phyloP scores from a whole-genome alignment of 2,329 filamentous ascomycete species.

The Pyricularia sp. region DNA sequence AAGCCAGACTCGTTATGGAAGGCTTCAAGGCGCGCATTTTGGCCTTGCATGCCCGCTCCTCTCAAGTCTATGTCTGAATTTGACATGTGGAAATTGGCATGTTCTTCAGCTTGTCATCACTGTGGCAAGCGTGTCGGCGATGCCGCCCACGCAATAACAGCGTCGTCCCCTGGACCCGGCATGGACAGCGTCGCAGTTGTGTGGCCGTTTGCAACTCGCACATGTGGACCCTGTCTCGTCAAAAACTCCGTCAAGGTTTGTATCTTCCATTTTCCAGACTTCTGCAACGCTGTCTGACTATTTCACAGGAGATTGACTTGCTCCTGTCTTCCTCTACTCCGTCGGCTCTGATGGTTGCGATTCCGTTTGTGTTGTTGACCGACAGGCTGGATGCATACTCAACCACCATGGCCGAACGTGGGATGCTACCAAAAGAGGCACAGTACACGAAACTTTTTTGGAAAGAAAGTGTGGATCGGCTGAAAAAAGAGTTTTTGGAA shows the following conservation, averaged over 20 bases:
- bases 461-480: conserved; percentile 45
- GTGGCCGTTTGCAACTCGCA: conserved; percentile 57
- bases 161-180: conserved; percentile 49
- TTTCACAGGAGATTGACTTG: conserved; percentile 53
- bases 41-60: conserved; percentile 56
- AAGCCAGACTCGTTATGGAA: conserved; percentile 60
- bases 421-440: conserved; percentile 29
- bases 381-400: conserved; percentile 47
- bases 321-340: conserved; percentile 47
- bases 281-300: neutral
- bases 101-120: conserved; percentile 51
- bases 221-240: conserved; percentile 54
- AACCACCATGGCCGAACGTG: conserved; percentile 38
- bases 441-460: conserved; percentile 55
- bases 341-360: conserved; percentile 50
- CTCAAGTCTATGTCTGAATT: conserved; percentile 53
- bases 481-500: conserved; percentile 48
- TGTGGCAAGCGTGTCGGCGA: conserved; percentile 35
- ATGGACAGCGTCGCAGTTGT: conserved; percentile 45
- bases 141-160: conserved; percentile 14
- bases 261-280: conserved; percentile 7
- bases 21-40: conserved; percentile 50
- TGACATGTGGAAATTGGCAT: conserved; percentile 63
- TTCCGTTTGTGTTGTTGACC: conserved; percentile 56
- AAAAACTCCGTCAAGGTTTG: conserved; percentile 51